Base-by-base conservation (phyloP, 495 filamentous ascomycete genomes). In the Pseudevernia furfuracea region DNA sequence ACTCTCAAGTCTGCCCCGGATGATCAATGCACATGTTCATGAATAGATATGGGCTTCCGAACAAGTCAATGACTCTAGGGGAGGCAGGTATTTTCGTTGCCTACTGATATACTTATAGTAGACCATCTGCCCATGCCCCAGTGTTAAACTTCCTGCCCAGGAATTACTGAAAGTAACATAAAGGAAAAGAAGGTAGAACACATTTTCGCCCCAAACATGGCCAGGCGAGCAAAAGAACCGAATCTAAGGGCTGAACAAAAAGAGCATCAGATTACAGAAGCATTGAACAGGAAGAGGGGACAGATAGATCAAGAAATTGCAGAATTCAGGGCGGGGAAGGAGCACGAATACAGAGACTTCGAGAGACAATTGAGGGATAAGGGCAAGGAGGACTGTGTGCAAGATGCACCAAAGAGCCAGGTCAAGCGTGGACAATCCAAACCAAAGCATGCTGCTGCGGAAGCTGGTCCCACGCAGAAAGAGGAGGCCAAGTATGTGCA, bases 281-380 rank as follows among this genome's bases (percentile, higher is more conserved):
- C 57, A 32, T 39, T 71, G 49, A 67, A 72, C 19, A 60, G 48
- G 15, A 71, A 72, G 59, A 65, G 74, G 38, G 67, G 64, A 37
- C 64, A 70, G 46, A 41, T 74, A 34, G 67, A 72, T 48, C 58
- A 65, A 34, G 74, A 74, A 52, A 74, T 74, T 48, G 63, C 62
- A n/a, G 67, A 61, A 3, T 72, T 74, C 32, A 70, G 65, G 43
- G 66, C 58, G n/a, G 60, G 41, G 37, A 75, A 71, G 56, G 69
- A 71, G 15, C 60, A 67, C 8, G 71, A 73, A 59, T 72, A 64
- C 52, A 59, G 57, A 34, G 25, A 41, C 2, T 72, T 64, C 32
- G 71, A 73, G 59, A 46, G 55, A n/a, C 57, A 52, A 6, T 55
- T 72, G n/a, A 69, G 65, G 39, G 37, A 28, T 23, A 44, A 21